Percentiles rank a stretch among this genome's conserved stretches.
phyloP scores from a whole-genome alignment of 2,329 filamentous ascomycete genomes.

The Nothomitra cinnamomea region DNA sequence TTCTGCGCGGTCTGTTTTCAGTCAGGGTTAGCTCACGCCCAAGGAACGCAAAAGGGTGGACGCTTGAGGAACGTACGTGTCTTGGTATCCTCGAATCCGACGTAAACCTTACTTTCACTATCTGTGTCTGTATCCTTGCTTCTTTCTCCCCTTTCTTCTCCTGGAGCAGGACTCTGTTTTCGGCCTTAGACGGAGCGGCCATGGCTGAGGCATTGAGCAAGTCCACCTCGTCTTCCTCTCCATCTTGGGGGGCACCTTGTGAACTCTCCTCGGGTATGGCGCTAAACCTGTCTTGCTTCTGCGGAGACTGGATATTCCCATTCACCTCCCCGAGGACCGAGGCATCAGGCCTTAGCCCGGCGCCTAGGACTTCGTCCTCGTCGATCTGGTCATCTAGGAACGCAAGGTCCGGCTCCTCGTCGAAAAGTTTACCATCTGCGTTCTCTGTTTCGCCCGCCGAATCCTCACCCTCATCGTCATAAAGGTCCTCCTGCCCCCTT shows the following conservation, averaged over 20 bases:
- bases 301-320: background rate
- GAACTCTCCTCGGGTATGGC: constrained; percentile 2
- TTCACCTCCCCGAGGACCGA: constrained; percentile 19
- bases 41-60: background rate
- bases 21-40: background rate
- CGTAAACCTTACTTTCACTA: background rate
- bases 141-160: background rate
- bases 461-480: constrained; percentile 15
- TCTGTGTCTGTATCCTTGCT: background rate
- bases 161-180: background rate
- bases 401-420: constrained; percentile 22
- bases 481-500: constrained; percentile 13
- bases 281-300: background rate
- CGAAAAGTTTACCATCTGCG: constrained; percentile 11
- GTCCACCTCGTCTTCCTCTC: background rate
- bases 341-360: constrained; percentile 27
- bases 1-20: background rate
- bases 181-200: background rate
- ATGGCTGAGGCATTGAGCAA: background rate
- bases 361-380: constrained; percentile 24
- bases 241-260: background rate
- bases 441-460: constrained; percentile 16
- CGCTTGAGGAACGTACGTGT: background rate
- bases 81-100: background rate
- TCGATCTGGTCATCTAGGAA: constrained; percentile 7